Evolutionary conservation across 2,329 filamentous ascomycete species (phyloP).

Genomic region (Claviceps sorghi): DNA sequence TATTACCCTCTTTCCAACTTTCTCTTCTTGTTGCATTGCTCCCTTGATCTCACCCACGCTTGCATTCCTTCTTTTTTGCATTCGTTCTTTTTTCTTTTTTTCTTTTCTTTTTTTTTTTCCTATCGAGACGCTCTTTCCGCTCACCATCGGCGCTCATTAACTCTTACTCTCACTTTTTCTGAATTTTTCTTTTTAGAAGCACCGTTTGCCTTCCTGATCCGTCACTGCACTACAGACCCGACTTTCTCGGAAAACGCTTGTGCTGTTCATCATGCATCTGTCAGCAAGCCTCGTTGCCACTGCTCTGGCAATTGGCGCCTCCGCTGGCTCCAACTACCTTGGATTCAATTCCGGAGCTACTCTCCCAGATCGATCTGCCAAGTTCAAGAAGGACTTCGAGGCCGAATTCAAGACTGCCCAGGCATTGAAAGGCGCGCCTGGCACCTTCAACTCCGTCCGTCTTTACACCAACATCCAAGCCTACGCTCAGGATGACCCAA

Average conservation of each 20-base stretch:
- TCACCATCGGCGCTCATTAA: background rate
- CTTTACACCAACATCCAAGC: slow-evolving; percentile 56
- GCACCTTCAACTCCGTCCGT: slow-evolving; percentile 43
- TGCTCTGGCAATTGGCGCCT: slow-evolving; percentile 25
- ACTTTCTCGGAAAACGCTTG: background rate
- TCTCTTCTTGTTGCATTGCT: background rate
- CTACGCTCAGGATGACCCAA: slow-evolving; percentile 55
- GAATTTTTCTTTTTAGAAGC: background rate
- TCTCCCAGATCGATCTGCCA: slow-evolving; percentile 31
- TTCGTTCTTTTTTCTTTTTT: background rate
- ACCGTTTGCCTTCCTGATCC: background rate
- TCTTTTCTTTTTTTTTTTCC: background rate
- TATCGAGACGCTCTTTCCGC: background rate
- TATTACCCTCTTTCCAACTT: background rate
- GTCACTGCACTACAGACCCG: background rate
- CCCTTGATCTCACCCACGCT: background rate
- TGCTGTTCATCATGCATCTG: slow-evolving; percentile 23
- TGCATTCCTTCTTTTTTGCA: background rate
- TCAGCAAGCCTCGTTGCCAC: slow-evolving; percentile 22
- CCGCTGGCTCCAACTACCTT: slow-evolving; percentile 32
- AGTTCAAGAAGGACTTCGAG: slow-evolving; percentile 36
- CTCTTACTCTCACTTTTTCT: background rate
- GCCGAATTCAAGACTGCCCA: slow-evolving; percentile 29
- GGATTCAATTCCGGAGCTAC: slow-evolving; percentile 40
- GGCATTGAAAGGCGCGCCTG: slow-evolving; percentile 26